phyloP scores from a whole-genome alignment of 768 basidiomycete species.

The Hericium coralloides region DNA sequence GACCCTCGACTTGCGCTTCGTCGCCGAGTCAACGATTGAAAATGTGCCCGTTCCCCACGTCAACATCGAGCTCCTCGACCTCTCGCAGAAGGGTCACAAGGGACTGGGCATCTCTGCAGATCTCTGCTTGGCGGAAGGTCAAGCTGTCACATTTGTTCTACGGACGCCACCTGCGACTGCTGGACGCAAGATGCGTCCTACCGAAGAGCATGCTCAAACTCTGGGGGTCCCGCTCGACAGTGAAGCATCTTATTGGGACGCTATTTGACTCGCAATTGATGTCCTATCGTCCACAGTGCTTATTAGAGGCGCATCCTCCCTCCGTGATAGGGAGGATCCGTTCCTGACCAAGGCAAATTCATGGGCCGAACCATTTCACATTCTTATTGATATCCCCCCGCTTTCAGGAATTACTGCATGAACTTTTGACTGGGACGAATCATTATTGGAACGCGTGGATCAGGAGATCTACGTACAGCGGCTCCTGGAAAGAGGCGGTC shows the following conservation, averaged over 20 bases:
- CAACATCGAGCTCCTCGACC: conserved; percentile 50
- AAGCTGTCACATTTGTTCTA: conserved; percentile 83
- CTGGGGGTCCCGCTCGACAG: conserved; percentile 39
- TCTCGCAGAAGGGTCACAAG: conserved; percentile 63
- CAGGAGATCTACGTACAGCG: conserved; percentile 78
- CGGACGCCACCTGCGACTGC: conserved; percentile 47
- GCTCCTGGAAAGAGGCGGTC: conserved; percentile 94
- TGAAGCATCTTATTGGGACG: conserved; percentile 12
- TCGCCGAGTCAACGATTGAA: conserved; percentile 49
- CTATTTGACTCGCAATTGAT: background rate
- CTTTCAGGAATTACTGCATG: conserved; percentile 43
- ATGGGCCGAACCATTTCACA: background rate
- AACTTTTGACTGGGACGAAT: conserved; percentile 60
- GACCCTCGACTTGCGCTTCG: conserved; percentile 68
- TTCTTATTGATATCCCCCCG: background rate
- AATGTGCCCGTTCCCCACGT: conserved; percentile 44
- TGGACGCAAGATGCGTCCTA: conserved; percentile 23
- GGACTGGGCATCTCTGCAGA: conserved; percentile 54
- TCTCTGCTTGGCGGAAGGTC: conserved; percentile 70
- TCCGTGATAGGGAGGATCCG: conserved; percentile 59
- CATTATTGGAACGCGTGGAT: conserved; percentile 88
- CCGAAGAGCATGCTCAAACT: conserved; percentile 31
- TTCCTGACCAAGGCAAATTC: conserved; percentile 48
- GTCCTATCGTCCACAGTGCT: conserved; percentile 23
- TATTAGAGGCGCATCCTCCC: conserved; percentile 33